Base-by-base conservation (phyloP, 2,329 filamentous ascomycete genomes). In the Ceratocystis alfenasii region DNA sequence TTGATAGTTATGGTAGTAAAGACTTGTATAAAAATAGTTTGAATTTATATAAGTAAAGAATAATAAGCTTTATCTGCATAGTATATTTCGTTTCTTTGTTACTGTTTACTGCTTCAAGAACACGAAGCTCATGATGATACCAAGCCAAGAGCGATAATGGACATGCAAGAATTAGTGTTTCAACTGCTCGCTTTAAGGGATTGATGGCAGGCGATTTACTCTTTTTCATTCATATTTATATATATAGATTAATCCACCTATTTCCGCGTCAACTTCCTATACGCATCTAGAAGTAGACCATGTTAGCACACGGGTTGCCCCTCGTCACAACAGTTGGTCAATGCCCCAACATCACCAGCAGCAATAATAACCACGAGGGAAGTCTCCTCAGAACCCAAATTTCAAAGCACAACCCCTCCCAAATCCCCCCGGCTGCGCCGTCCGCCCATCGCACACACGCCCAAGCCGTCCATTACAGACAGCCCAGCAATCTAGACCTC, bases 331-430 rank as follows among this genome's bases (percentile, higher is more conserved):
- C 3, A 41, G 4, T 41, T 41, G 10, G 36, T 41, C 36, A 41
- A 41, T 41, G 10, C 10, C 12, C 12, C 36, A 41, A 41, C 36
- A 41, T 15, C 36, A 41, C 36, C 36, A 15, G 10, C 36, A 12
- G 36, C 36, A 41, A 41, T 1, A 41, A 5, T 41, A 12, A 15
- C 36, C 36, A 41, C 36, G 36, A 41, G 36, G 67, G 66, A 67
- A 67, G 64, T 60, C 25, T 67, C 70, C 70, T 74, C 74, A 75
- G 74, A 74, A 74, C 74, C 75, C 75, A 73, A 69, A 64, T 74
- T 61, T 76, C 66, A 74, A 75, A 76, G 74, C 75, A 76, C 70
- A 66, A 76, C 75, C 72, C 70, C 70, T 73, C 72, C 71, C 73
- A 71, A 72, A 68, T 68, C 68, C 69, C 66, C 36, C 68, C 70